Base-by-base conservation (phyloP, 345 rosid species). In the Aegle marmelos region DNA sequence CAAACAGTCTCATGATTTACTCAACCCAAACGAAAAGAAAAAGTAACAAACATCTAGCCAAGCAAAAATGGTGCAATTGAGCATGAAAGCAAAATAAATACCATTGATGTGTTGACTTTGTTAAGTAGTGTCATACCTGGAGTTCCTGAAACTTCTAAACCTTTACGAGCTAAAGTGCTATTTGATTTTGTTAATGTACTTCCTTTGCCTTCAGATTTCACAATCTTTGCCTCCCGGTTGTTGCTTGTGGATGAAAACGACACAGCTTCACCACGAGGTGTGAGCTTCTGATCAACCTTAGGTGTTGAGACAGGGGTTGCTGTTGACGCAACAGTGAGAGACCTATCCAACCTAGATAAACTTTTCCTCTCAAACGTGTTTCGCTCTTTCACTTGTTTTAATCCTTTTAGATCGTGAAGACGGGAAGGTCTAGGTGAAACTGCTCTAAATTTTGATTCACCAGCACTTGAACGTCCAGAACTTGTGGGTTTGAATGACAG, bases 401-500 rank as follows among this genome's bases (percentile, higher is more conserved):
- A 68, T 64, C 83, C 90, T 85, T 90, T 94, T 54, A 79, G 37
- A 63, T 91, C 97, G 57, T 87, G 94, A 74, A 37, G 76, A 81
- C 76, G 88, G 82, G 90, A 68, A 68, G 78, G 74, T 80, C 86
- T 90, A 39, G 97, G 80, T 7, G 91, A 68, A 75, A 79, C 79
- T 83, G 79, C 69, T 86, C 86, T 91, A 79, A 86, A 84, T 80
- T 87, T 91, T 39, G 93, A 84, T 76, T 90, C 97, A 33, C 74
- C 77, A 65, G 90, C 78, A 85, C 74, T 81, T 79, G 88, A 73
- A 70, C 82, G 86, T 25, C 89, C 89, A 45, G 84, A 58, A 73
- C 81, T 90, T 76, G 86, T 64, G 24, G 83, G 82, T 85, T 89
- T 91, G 79, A 92, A 93, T 79, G 98, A 90, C 86, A 86, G 83